Percentiles rank a stretch among this genome's conserved stretches.
Evolutionary conservation across 2,329 filamentous ascomycete genomes (phyloP).

Genomic region (Neofusicoccum laricinum): DNA sequence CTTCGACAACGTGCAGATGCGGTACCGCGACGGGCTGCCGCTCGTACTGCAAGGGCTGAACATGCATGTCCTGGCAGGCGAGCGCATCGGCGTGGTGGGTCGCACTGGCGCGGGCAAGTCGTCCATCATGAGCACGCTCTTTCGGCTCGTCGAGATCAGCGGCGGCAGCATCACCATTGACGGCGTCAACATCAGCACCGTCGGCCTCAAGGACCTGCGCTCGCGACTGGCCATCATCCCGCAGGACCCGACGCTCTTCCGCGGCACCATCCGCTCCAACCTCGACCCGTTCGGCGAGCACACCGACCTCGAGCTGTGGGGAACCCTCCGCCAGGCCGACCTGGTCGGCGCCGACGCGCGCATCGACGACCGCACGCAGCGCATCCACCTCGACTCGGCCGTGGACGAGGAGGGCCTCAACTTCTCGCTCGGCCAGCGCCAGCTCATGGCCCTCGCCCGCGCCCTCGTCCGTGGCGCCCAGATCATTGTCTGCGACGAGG

Average conservation of each 20-base stretch:
- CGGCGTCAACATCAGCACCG: slow-evolving; percentile 60
- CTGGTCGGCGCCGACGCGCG: slow-evolving; percentile 56
- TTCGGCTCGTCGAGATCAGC: slow-evolving; percentile 60
- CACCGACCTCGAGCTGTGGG: slow-evolving; percentile 74
- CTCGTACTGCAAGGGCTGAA: slow-evolving; percentile 48
- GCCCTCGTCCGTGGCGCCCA: slow-evolving; percentile 82
- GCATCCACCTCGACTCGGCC: slow-evolving; percentile 76
- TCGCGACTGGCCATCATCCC: slow-evolving; percentile 79
- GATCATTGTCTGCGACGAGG: slow-evolving; percentile 97
- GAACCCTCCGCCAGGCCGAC: slow-evolving; percentile 72
- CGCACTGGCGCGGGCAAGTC: slow-evolving; percentile 81
- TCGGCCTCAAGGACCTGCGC: slow-evolving; percentile 72
- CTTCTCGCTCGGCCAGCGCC: slow-evolving; percentile 90
- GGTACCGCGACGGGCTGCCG: slow-evolving; percentile 49
- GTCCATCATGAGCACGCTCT: slow-evolving; percentile 78
- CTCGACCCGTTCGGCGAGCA: slow-evolving; percentile 79
- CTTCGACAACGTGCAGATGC: slow-evolving; percentile 51
- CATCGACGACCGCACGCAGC: slow-evolving; percentile 47
- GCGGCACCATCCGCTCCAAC: slow-evolving; percentile 74
- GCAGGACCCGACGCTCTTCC: slow-evolving; percentile 80
- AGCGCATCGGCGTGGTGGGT: slow-evolving; percentile 78
- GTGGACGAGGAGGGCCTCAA: slow-evolving; percentile 96
- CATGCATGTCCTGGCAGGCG: slow-evolving; percentile 71
- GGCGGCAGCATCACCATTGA: slow-evolving; percentile 49
- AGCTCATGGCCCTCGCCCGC: slow-evolving; percentile 90